Base-by-base conservation (phyloP, 257 asterid species). In the Hygrophila difformis region DNA sequence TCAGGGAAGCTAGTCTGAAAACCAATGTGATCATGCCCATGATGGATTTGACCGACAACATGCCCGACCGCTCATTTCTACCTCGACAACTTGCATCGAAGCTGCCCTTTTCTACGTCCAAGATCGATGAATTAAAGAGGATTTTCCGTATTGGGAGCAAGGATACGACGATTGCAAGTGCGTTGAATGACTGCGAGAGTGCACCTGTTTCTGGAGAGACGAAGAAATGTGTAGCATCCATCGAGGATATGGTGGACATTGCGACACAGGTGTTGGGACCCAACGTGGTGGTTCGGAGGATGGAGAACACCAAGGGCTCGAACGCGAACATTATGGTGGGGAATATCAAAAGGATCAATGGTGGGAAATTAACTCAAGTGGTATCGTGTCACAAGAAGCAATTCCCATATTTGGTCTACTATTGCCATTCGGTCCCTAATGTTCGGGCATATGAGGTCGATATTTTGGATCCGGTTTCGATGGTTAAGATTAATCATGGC, bases 401-500 rank as follows among this genome's bases (percentile, higher is more conserved):
- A 8, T 26, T 26, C 8, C 31, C 31, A 8, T 26, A 26, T 8
- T 17, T 39, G 18, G 4, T 39, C 4, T 39, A 39, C 18, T 39
- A 39, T 19, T 39, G 45, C 18, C 45, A 39, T 39, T 39, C 45
- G 18, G 45, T 39, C 4, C 45, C 45, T 8, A 39, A 39, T 4
- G 45, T 39, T 36, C 40, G 40, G 40, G 40, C 11, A 36, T 13
- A 39, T 2, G 31, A 26, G 8, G 31, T 8, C 7, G 31, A 26
- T 26, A 5, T 26, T 26, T 26, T 26, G 0, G 31, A 26, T 26
- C 31, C 31, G 31, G 8, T 3, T 3, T 26, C 31, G 31, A 26
- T 26, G 31, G 31, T 26, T 26, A 26, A 26, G 31, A 26, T 26
- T 26, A 26, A 26, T 8, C 31, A 8, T 26, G 31, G 31, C 8